These are phyloP conservation scores for Aspergillus olivimuriae DNA, from an alignment of 495 filamentous ascomycete species.

Conservation along the genomic window DNA sequence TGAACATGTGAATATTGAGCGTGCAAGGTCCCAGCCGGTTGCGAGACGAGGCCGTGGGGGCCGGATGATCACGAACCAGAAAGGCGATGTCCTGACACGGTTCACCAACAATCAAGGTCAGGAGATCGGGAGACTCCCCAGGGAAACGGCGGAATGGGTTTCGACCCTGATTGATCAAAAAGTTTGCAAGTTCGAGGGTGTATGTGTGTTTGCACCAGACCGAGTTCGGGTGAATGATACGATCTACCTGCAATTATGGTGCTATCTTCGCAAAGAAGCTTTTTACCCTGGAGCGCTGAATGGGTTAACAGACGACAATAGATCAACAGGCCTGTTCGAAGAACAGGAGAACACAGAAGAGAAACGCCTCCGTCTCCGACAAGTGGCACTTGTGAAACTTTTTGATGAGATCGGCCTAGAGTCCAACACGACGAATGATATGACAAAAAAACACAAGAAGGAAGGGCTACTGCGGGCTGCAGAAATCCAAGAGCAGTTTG, in stretches of 20 bases:
- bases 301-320: constrained; percentile 58
- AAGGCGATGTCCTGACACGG: constrained; percentile 82
- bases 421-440: constrained; percentile 65
- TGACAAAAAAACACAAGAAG: constrained; percentile 69
- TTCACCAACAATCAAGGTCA: constrained; percentile 77
- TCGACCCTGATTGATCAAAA: constrained; percentile 89
- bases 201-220: constrained; percentile 87
- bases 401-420: constrained; percentile 85
- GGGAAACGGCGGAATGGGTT: constrained; percentile 89
- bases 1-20: constrained; percentile 77
- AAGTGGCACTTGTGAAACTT: constrained; percentile 79
- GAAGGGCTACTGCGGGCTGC: constrained; percentile 79
- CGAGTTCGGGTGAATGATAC: constrained; percentile 84
- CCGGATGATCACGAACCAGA: constrained; percentile 47
- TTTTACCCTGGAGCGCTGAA: constrained; percentile 59
- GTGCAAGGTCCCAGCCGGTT: constrained; percentile 62
- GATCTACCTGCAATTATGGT: constrained; percentile 78
- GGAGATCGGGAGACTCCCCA: constrained; percentile 83
- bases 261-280: constrained; percentile 64
- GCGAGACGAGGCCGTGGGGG: constrained; percentile 45
- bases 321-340: constrained; percentile 65
- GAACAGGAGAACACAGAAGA: constrained; percentile 83
- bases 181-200: constrained; percentile 79
- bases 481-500: constrained; percentile 75
- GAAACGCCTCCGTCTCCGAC: constrained; percentile 72